phyloP scores from a whole-genome alignment of 176 grass and related monocot genomes.

The Eleusine coracana region DNA sequence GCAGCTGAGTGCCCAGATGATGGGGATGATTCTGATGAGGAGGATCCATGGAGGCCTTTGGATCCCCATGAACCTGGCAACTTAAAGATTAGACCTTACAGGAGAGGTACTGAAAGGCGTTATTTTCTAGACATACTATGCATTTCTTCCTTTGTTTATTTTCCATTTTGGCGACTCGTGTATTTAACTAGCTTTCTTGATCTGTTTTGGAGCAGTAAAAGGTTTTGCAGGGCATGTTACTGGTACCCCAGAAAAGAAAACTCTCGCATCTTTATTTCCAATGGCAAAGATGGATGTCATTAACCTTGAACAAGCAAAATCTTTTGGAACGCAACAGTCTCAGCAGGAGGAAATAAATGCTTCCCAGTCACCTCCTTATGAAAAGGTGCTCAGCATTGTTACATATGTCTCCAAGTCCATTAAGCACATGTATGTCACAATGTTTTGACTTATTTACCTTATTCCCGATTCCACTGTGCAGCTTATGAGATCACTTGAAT shows the following conservation, averaged over 20 bases:
- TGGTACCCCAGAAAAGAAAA: slow-evolving; percentile 48
- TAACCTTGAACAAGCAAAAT: slow-evolving; percentile 48
- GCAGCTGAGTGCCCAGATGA: slow-evolving; percentile 49
- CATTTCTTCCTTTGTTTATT: slow-evolving; percentile 28
- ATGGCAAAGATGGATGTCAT: slow-evolving; percentile 76
- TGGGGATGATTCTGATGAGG: slow-evolving; percentile 69
- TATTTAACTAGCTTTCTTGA: slow-evolving; percentile 42
- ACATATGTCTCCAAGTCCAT: slow-evolving; percentile 4
- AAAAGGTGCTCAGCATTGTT: slow-evolving; percentile 61
- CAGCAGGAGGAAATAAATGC: slow-evolving; percentile 55
- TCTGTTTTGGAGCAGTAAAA: slow-evolving; percentile 69
- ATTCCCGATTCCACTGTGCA: slow-evolving; percentile 41
- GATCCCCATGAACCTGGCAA: slow-evolving; percentile 88
- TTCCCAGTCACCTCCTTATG: slow-evolving; percentile 60
- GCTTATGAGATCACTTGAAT: slow-evolving; percentile 77
- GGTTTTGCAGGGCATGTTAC: slow-evolving; percentile 49
- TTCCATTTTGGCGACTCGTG: slow-evolving; percentile 24
- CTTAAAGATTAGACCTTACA: slow-evolving; percentile 82
- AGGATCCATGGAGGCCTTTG: slow-evolving; percentile 78
- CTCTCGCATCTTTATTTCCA: slow-evolving; percentile 66
- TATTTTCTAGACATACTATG: slow-evolving; percentile 18
- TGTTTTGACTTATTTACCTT: slow-evolving; percentile 19
- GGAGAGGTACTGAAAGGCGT: slow-evolving; percentile 55
- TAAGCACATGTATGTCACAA: background rate
- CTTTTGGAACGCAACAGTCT: slow-evolving; percentile 60